Evolutionary conservation across 2,329 filamentous ascomycete species (phyloP).

Genomic region (Neofusicoccum cordaticola): DNA sequence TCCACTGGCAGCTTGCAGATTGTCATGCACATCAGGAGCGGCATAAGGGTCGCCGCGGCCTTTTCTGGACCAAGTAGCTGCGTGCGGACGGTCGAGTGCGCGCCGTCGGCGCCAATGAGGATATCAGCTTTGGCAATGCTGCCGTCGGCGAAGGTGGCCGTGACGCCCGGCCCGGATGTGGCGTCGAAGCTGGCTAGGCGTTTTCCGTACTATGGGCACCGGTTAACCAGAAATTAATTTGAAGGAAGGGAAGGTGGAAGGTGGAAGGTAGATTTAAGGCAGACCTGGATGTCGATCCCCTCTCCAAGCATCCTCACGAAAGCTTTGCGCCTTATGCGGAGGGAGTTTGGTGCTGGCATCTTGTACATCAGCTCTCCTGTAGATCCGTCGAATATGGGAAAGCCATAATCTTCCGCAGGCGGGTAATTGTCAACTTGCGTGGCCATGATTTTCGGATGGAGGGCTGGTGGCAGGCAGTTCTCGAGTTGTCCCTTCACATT

Average conservation of each 20-base stretch:
- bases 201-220: slow-evolving; percentile 34
- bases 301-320: slow-evolving; percentile 31
- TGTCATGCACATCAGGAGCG: slow-evolving; percentile 46
- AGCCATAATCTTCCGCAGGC: slow-evolving; percentile 27
- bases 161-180: slow-evolving; percentile 29
- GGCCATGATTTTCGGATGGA: slow-evolving; percentile 52
- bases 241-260: too few relatives aligned
- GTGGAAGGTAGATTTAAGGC: not conserved
- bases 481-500: not conserved
- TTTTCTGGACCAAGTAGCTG: slow-evolving; percentile 27
- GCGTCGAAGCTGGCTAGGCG: slow-evolving; percentile 34
- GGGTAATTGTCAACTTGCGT: slow-evolving; percentile 52
- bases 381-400: slow-evolving; percentile 26
- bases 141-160: slow-evolving; percentile 35
- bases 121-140: slow-evolving; percentile 27
- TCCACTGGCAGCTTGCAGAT: slow-evolving; percentile 42
- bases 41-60: slow-evolving; percentile 43
- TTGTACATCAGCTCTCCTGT: slow-evolving; percentile 34
- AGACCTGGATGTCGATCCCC: slow-evolving; percentile 25
- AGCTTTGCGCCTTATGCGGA: slow-evolving; percentile 34
- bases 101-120: slow-evolving; percentile 38
- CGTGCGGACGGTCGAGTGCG: slow-evolving; percentile 11
- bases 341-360: slow-evolving; percentile 28
- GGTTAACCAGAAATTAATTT: too few relatives aligned
- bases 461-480: slow-evolving; percentile 42